Evolutionary conservation across 2,329 filamentous ascomycete genomes (phyloP), one percentile per base, ranked within the genome.

Genomic region (Sporothrix protearum): DNA sequence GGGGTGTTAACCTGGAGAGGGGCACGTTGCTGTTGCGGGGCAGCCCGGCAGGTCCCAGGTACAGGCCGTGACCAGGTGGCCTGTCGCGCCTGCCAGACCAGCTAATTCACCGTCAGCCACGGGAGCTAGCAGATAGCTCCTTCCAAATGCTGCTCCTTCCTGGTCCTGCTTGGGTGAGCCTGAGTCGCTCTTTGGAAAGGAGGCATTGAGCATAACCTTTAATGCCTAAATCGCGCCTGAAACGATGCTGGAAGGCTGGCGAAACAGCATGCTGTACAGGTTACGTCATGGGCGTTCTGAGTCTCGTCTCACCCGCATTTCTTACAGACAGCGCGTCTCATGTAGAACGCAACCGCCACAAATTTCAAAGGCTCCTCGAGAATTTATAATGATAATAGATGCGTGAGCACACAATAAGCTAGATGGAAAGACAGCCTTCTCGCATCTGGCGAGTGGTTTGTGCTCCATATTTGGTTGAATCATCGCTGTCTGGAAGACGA

Each of bases 171-270:
- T 33, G n/a, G n/a, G 7, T 57, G 28, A 57, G 25, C 25, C 14
- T 57, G 53, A 19, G 53, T n/a, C 5, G 14, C 14, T 57, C 14
- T 33, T 33, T 55, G 45, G 30, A 28, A 28, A 12, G 66, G 66
- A 36, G 53, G 19, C 16, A 30, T 59, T 19, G 67, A 66, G 33
- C 70, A 59, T 68, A 70, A 71, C 57, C 72, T 74, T n/a, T n/a
- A 75, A 72, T 73, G 74, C 73, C 73, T 73, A 76, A 76, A 73
- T 71, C 59, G 70, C 73, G 73, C 71, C 74, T 74, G 72, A 75
- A 75, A 75, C 74, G 16, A 45, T 12, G 36, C 71, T 75, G 75
- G 74, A 73, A 74, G 69, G 68, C 28, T 63, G 39, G 39, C 68
- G 68, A 57, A 57, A 57, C 51, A 57, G 45, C n/a, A 22, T 8